phyloP scores from a whole-genome alignment of 2,329 filamentous ascomycete species.

The Massarina eburnea region DNA sequence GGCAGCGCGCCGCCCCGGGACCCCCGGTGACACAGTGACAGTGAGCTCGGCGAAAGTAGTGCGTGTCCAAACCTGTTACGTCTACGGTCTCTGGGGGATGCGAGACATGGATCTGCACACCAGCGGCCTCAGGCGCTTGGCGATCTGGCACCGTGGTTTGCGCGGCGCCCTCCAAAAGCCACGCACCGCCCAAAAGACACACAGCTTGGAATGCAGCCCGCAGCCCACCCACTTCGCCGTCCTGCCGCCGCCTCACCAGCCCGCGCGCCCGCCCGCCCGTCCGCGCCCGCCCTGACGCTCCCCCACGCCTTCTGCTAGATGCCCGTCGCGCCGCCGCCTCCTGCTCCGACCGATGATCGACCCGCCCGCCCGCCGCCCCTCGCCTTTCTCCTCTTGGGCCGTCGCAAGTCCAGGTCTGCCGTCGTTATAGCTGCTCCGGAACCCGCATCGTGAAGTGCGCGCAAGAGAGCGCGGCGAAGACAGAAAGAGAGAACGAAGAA shows the following conservation, averaged over 20 bases:
- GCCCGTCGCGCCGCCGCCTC: constrained; percentile 1
- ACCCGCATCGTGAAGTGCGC: not conserved
- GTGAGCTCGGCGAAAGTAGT: too few relatives aligned
- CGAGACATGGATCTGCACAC: too few relatives aligned
- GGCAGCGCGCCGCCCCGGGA: too few relatives aligned
- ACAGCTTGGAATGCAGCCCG: not conserved
- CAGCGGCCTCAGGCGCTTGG: not conserved
- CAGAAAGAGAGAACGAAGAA: too few relatives aligned
- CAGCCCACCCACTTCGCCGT: not conserved
- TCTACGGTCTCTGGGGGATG: not conserved
- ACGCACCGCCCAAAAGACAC: not conserved
- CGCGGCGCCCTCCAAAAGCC: not conserved
- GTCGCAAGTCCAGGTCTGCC: constrained; percentile 28
- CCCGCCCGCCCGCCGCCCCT: constrained; percentile 23
- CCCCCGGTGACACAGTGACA: too few relatives aligned
- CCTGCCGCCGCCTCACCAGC: too few relatives aligned
- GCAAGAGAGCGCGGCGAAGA: too few relatives aligned
- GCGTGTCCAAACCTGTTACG: too few relatives aligned
- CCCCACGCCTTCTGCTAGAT: not conserved
- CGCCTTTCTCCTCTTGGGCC: constrained; percentile 20
- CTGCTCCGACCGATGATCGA: constrained; percentile 28
- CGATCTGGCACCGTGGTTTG: not conserved
- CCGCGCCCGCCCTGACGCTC: constrained; percentile 4
- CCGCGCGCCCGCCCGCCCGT: constrained; percentile 1
- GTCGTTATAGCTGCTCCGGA: constrained; percentile 15